A percentile compares a stretch with the other conserved stretches of the same genome.
phyloP scores from a whole-genome alignment of 768 basidiomycete genomes.

The Naganishia onofrii region DNA sequence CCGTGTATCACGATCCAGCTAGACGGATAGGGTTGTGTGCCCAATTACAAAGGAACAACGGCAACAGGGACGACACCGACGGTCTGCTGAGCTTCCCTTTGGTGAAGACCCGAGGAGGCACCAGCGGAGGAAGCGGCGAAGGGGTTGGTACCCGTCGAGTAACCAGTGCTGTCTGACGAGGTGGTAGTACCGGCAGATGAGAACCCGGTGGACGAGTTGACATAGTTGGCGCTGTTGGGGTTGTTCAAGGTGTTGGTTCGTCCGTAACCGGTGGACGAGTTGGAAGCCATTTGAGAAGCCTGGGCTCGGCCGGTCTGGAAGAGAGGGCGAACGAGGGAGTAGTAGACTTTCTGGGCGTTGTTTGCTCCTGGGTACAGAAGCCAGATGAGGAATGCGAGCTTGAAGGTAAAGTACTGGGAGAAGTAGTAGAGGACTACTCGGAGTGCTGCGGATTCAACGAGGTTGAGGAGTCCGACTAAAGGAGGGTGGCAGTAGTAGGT shows the following conservation, averaged over 20 bases:
- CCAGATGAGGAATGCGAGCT: conserved; percentile 86
- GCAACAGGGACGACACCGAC: neutral
- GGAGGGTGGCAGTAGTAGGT: conserved; percentile 32
- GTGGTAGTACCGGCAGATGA: conserved; percentile 39
- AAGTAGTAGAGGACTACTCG: conserved; percentile 79
- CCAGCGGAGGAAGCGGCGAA: neutral
- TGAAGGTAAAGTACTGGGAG: conserved; percentile 92
- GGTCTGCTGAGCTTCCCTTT: neutral
- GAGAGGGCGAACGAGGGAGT: conserved; percentile 72
- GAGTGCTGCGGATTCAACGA: conserved; percentile 80
- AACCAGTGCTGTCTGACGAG: conserved; percentile 15
- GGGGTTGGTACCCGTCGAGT: conserved; percentile 29
- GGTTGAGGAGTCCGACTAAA: conserved; percentile 85
- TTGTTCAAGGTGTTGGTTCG: conserved; percentile 21
- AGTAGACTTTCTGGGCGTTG: conserved; percentile 81
- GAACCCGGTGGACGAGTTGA: conserved; percentile 51
- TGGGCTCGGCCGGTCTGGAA: conserved; percentile 59
- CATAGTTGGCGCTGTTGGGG: conserved; percentile 35
- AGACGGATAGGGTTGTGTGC: neutral
- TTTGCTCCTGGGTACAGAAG: conserved; percentile 40
- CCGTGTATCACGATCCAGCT: neutral
- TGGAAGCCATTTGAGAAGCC: conserved; percentile 14
- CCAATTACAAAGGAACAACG: neutral
- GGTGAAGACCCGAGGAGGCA: neutral
- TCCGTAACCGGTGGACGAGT: conserved; percentile 17